phyloP scores from a whole-genome alignment of 192 early-diverging fungal species.

The Backusella parvicylindrica region DNA sequence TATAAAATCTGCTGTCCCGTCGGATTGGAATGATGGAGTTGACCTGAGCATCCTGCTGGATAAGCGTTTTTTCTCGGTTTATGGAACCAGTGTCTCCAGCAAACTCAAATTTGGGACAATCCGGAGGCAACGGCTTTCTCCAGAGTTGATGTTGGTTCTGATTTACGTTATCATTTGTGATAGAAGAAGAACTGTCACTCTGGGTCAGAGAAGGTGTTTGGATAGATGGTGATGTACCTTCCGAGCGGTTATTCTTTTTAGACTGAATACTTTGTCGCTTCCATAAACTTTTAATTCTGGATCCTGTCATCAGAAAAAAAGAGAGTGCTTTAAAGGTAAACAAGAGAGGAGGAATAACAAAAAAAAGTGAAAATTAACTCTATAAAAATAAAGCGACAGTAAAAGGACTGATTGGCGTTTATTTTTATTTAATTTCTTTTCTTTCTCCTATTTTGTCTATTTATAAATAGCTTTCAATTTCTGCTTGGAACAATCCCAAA shows the following conservation, averaged over 20 bases:
- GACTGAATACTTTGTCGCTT: not conserved
- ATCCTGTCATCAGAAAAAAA: not conserved
- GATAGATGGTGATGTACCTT: not conserved
- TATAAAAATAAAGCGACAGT: not conserved
- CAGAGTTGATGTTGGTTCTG: not conserved
- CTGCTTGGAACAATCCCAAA: not conserved
- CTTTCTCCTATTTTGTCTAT: slow-evolving; percentile 1
- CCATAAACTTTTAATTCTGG: not conserved
- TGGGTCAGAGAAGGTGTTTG: not conserved
- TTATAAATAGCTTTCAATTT: not conserved
- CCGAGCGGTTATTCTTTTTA: not conserved
- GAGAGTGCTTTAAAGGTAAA: not conserved
- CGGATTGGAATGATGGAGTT: not conserved
- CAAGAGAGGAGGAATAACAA: not conserved
- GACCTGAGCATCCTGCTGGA: not conserved
- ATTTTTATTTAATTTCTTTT: not conserved
- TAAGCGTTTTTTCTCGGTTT: not conserved
- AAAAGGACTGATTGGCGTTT: not conserved
- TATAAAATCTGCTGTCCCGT: not conserved
- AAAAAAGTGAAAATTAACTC: not conserved
- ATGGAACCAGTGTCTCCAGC: not conserved
- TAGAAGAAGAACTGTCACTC: not conserved
- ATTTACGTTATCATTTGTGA: not conserved
- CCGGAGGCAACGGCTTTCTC: not conserved
- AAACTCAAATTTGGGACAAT: not conserved